Conservation (phyloP, 169 alveolate genomes). For the Plasmodium malariae region DNA sequence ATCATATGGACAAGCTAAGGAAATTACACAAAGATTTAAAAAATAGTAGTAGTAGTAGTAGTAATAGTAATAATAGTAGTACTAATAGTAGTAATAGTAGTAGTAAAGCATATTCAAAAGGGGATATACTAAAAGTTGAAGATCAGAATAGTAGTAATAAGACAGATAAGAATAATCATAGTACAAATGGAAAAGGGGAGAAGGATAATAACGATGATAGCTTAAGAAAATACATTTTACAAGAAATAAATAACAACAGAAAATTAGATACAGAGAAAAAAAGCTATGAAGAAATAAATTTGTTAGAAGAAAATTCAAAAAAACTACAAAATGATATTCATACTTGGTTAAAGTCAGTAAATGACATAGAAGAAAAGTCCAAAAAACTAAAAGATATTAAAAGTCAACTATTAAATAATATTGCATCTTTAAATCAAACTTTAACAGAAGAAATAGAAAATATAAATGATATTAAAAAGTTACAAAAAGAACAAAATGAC, state of each 20-base stretch:
- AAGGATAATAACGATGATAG: background rate
- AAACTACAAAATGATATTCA: constrained; percentile 56
- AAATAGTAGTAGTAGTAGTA: background rate
- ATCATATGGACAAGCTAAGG: constrained; percentile 20
- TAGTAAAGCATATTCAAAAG: too few species aligned
- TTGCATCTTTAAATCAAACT: constrained; percentile 58
- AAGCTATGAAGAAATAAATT: constrained; percentile 31
- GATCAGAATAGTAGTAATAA: too few species aligned
- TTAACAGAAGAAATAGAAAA: constrained; percentile 67
- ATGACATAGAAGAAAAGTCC: constrained; percentile 51
- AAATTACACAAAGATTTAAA: constrained; percentile 18
- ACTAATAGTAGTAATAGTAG: background rate
- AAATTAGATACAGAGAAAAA: constrained; percentile 32
- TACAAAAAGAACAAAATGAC: constrained; percentile 57
- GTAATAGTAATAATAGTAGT: background rate
- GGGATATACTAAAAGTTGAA: too few species aligned
- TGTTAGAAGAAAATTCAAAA: constrained; percentile 45
- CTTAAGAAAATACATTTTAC: background rate
- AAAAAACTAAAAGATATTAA: constrained; percentile 41
- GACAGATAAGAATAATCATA: too few species aligned
- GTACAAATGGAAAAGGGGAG: background rate
- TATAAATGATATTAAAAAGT: constrained; percentile 57
- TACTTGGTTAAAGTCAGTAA: constrained; percentile 36
- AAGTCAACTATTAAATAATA: constrained; percentile 48
- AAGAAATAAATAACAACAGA: constrained; percentile 25